Percentiles rank a stretch among this genome's conserved stretches.
These are phyloP conservation scores for Exserohilum turcica DNA, from an alignment of 2,329 filamentous ascomycete genomes.

Conservation along the genomic window DNA sequence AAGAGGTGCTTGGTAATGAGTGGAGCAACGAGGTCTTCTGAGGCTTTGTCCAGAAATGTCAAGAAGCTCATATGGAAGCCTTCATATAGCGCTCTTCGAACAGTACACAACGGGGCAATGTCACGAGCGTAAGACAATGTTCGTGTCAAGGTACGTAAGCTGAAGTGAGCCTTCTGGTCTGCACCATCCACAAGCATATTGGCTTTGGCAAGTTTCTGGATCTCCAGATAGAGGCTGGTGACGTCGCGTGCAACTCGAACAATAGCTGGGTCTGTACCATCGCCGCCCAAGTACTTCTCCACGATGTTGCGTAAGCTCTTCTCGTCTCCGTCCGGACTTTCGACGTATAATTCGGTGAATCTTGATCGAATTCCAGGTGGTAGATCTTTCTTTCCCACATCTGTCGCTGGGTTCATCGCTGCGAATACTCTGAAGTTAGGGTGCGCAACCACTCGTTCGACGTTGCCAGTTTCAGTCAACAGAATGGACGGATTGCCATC, in stretches of 20 bases:
- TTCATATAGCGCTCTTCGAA: constrained; percentile 86
- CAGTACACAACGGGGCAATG: constrained; percentile 80
- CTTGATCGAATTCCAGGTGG: constrained; percentile 85
- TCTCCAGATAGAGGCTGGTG: constrained; percentile 83
- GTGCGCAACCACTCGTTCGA: constrained; percentile 87
- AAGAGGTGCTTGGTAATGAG: constrained; percentile 82
- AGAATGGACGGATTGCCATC: constrained; percentile 79
- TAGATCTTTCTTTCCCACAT: constrained; percentile 93
- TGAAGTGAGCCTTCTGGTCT: constrained; percentile 95
- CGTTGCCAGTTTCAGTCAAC: constrained; percentile 89
- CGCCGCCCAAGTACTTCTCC: constrained; percentile 78
- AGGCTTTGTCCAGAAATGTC: constrained; percentile 81
- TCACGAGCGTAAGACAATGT: constrained; percentile 86
- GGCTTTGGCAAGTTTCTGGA: constrained; percentile 78
- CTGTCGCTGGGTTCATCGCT: constrained; percentile 98
- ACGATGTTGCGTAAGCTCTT: constrained; percentile 89
- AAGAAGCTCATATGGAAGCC: constrained; percentile 98
- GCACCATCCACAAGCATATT: constrained; percentile 92
- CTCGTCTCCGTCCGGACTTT: constrained; percentile 83
- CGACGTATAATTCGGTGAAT: constrained; percentile 95
- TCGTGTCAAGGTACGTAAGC: constrained; percentile 88
- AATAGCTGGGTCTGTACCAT: constrained; percentile 68
- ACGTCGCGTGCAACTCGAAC: constrained; percentile 77
- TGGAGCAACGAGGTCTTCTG: constrained; percentile 77
- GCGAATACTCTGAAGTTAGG: constrained; percentile 95